Conservation (phyloP, 345 rosid genomes). For the Murraya koenigii region DNA sequence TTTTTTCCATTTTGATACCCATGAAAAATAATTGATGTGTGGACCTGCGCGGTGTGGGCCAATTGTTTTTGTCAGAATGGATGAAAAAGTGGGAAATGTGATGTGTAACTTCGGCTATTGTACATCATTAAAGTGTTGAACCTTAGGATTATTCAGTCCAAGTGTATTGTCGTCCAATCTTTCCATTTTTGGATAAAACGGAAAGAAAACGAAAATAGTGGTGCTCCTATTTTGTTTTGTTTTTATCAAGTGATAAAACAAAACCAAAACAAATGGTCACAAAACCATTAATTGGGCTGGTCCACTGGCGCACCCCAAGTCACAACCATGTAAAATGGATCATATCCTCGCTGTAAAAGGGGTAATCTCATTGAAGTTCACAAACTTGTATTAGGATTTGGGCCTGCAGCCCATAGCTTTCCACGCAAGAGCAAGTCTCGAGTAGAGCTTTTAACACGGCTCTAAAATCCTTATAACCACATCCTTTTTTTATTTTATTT, state of each 20-base stretch:
- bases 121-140: background rate
- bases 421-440: background rate
- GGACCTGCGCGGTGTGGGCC: no score
- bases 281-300: slow-evolving; percentile 20
- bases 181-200: background rate
- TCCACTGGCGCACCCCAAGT: slow-evolving; percentile 11
- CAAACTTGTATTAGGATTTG: background rate
- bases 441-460: no score
- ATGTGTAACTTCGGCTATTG: background rate
- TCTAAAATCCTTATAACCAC: no score
- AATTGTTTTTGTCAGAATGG: no score
- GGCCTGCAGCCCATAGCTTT: background rate
- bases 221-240: no score
- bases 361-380: background rate
- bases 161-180: background rate
- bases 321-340: background rate
- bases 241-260: no score
- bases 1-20: no score
- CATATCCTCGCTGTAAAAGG: background rate
- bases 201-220: no score
- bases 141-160: background rate
- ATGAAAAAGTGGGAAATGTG: background rate
- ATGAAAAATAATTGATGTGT: no score
- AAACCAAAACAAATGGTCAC: background rate
- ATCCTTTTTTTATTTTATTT: no score